These are phyloP conservation scores for Cryphonectria naterciae DNA, from an alignment of 2,329 filamentous ascomycete genomes.

Conservation along the genomic window DNA sequence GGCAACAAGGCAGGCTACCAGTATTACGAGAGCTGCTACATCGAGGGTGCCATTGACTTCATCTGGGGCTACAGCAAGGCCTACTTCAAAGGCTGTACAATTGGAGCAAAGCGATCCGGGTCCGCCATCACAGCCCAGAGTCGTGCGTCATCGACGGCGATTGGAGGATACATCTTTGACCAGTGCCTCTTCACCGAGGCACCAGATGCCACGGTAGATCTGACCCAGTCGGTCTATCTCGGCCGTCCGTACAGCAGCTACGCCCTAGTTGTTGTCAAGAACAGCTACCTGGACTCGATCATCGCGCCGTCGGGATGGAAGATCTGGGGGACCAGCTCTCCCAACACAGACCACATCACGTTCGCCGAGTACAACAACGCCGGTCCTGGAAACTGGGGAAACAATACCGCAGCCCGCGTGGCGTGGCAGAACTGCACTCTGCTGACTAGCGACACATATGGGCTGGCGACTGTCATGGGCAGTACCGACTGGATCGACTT, in stretches of 20 bases:
- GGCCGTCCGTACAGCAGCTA: slow-evolving; percentile 58
- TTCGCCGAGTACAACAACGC: slow-evolving; percentile 59
- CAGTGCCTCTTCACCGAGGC: slow-evolving; percentile 55
- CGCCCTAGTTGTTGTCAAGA: slow-evolving; percentile 56
- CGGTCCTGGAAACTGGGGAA: slow-evolving; percentile 46
- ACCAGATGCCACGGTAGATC: slow-evolving; percentile 40
- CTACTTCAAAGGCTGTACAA: slow-evolving; percentile 38
- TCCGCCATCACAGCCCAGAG: slow-evolving; percentile 50
- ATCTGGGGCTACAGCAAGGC: slow-evolving; percentile 36
- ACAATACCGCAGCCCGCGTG: slow-evolving; percentile 30
- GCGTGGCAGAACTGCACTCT: slow-evolving; percentile 33
- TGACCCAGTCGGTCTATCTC: slow-evolving; percentile 48
- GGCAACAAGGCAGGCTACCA: slow-evolving; percentile 43
- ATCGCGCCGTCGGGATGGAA: slow-evolving; percentile 57
- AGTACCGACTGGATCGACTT: slow-evolving; percentile 36
- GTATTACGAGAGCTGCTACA: slow-evolving; percentile 45
- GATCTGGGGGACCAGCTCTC: slow-evolving; percentile 44
- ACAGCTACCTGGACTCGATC: slow-evolving; percentile 50
- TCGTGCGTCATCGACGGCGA: slow-evolving; percentile 43
- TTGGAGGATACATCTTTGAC: slow-evolving; percentile 48
- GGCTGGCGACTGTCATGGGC: slow-evolving; percentile 33
- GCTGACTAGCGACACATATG: slow-evolving; percentile 33
- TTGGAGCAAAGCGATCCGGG: slow-evolving; percentile 34
- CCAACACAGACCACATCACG: slow-evolving; percentile 50
- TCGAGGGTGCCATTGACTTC: slow-evolving; percentile 37